phyloP scores from a whole-genome alignment of 2,329 filamentous ascomycete genomes.

The Penicillium sp. region DNA sequence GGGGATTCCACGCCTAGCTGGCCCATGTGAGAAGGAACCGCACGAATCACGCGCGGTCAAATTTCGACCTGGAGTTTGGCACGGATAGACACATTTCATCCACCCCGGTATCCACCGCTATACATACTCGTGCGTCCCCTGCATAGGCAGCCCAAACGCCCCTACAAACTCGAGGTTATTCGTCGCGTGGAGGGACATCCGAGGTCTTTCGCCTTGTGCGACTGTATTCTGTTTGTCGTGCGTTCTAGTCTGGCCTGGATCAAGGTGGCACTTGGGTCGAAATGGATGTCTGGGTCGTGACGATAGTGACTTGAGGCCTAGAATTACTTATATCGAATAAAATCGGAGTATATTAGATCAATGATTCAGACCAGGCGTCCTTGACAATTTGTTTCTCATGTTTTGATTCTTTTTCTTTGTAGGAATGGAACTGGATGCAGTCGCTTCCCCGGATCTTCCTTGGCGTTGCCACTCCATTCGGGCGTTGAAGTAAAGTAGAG shows the following conservation, averaged over 20 bases:
- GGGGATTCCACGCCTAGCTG: constrained; percentile 1
- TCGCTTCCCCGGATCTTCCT: constrained; percentile 18
- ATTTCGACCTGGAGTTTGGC: constrained; percentile 1
- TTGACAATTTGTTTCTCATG: too few species aligned
- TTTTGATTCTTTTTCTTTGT: too few species aligned
- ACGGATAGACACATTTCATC: constrained; percentile 1
- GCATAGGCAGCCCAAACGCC: constrained; percentile 10
- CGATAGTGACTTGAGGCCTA: too few species aligned
- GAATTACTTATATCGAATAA: too few species aligned
- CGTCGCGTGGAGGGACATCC: neutral
- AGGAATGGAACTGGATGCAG: neutral
- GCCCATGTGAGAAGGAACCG: constrained; percentile 3
- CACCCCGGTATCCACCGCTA: neutral
- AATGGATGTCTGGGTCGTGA: too few species aligned
- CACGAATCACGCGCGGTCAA: constrained; percentile 5
- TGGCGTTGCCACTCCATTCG: neutral
- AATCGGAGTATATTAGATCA: too few species aligned
- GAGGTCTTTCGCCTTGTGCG: constrained; percentile 3
- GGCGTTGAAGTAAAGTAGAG: too few species aligned
- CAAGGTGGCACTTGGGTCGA: neutral
- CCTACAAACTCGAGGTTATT: constrained; percentile 1
- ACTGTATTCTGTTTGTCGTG: constrained; percentile 9
- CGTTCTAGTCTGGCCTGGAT: constrained; percentile 10
- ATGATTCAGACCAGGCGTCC: neutral
- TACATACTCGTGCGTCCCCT: constrained; percentile 2